Percentiles rank a stretch among this genome's conserved stretches.
phyloP scores from a whole-genome alignment of 78 protist genomes.

The Dictyostelium intermedium region DNA sequence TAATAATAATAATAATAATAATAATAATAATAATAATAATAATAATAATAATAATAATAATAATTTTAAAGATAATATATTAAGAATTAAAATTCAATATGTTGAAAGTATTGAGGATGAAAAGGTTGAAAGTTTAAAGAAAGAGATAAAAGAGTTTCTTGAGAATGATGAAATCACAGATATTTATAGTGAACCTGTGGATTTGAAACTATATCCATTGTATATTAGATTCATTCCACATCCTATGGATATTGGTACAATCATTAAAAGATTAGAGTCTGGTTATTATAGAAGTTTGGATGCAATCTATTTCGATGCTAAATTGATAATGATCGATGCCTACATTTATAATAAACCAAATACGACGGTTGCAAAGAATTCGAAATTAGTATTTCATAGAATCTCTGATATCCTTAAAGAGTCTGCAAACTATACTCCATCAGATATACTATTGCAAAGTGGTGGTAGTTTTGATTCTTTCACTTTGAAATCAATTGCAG shows the following conservation, averaged over 20 bases:
- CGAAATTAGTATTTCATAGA: not conserved
- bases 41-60: not conserved
- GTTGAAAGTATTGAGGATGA: not conserved
- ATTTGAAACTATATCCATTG: conserved; percentile 28
- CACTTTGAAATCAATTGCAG: not conserved
- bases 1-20: no score
- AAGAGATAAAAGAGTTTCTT: not conserved
- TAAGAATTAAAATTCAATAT: not conserved
- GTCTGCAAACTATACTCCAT: not conserved
- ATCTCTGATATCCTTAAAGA: not conserved
- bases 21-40: no score
- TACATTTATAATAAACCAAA: conserved; percentile 64
- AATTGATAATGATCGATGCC: conserved; percentile 44
- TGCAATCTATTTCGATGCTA: conserved; percentile 30
- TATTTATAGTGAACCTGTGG: conserved; percentile 47
- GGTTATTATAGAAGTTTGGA: conserved; percentile 50
- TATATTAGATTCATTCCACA: conserved; percentile 59
- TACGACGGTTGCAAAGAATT: conserved; percentile 42
- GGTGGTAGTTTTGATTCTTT: not conserved
- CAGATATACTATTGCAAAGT: not conserved
- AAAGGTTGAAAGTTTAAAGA: not conserved
- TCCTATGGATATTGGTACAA: conserved; percentile 68
- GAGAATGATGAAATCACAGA: conserved; percentile 32
- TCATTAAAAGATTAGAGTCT: conserved; percentile 6
- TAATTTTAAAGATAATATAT: not conserved